These are phyloP conservation scores for Mycena haematopus DNA, from an alignment of 768 basidiomycete species.

Conservation along the genomic window DNA sequence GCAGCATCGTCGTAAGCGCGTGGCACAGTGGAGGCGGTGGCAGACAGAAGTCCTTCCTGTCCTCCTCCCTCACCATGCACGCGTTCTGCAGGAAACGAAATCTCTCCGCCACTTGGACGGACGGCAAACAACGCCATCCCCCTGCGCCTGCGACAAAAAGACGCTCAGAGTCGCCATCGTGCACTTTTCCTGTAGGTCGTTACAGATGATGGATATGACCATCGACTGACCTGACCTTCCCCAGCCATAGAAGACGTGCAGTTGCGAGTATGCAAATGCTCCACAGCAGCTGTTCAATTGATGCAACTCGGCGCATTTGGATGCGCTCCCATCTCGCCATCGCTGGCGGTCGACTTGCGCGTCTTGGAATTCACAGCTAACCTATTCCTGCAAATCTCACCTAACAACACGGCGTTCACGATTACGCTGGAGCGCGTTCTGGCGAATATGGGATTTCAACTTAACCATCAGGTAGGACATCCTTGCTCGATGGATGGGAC, in stretches of 20 bases:
- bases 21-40: constrained; percentile 1
- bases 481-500: too few relatives aligned
- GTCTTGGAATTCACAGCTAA: too few relatives aligned
- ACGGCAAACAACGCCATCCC: too few relatives aligned
- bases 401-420: too few relatives aligned
- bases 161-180: too few relatives aligned
- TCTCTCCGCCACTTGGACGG: too few relatives aligned
- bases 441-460: background rate
- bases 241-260: background rate
- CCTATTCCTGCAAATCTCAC: too few relatives aligned
- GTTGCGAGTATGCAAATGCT: background rate
- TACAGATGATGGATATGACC: too few relatives aligned
- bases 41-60: background rate
- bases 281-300: background rate
- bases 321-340: background rate
- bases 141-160: too few relatives aligned
- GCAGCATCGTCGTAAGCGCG: background rate
- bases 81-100: background rate
- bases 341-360: background rate
- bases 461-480: background rate
- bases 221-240: background rate
- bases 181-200: too few relatives aligned
- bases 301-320: background rate
- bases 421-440: background rate
- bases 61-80: background rate